Evolutionary conservation across 2,329 filamentous ascomycete species (phyloP), one percentile per base, ranked within the genome.

Genomic region (Trichoderma lentiforme): DNA sequence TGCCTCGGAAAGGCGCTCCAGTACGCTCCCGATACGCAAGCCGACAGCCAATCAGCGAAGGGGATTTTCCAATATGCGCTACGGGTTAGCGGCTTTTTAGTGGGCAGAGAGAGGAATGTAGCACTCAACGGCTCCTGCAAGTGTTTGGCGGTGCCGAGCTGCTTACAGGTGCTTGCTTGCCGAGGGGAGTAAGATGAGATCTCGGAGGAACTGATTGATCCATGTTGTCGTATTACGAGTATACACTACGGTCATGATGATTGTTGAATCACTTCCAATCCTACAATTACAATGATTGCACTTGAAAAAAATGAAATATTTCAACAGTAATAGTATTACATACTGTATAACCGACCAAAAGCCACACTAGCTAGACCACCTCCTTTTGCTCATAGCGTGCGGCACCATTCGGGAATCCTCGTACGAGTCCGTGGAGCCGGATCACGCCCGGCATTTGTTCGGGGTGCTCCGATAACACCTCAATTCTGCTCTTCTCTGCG

Each of bases 21-120:
- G 14, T 36, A 47, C 60, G 57, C 60, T 34, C 26, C 62, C 62
- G 62, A 65, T 34, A 43, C 62, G 62, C 62, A 53, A 6, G 53
- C 62, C 18, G 28, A 53, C 7, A 36, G 47, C 68, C 68, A 71
- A 71, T 71, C 68, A 71, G 68, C 60, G 47, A 6, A 7, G 32
- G 21, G 15, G 4, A 26, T 58, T 71, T 71, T 71, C 47, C 43
- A 64, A 71, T 71, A 32, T 69, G 36, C 53, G 28, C 65, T 34
- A 34, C 9, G 57, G 21, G 14, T 51, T 60, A 34, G 56, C 56
- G 66, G 32, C 36, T 11, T 6, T 32, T 60, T 53, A 53, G 47
- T 14, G n/a, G 65, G 12, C 32, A 24, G 28, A 24, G 32, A 58
- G 53, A 57, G 53, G 65, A 39, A 36, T 39, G 26, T 58, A 28